phyloP scores from a whole-genome alignment of 768 basidiomycete species.

The Lactarius deliciosus region DNA sequence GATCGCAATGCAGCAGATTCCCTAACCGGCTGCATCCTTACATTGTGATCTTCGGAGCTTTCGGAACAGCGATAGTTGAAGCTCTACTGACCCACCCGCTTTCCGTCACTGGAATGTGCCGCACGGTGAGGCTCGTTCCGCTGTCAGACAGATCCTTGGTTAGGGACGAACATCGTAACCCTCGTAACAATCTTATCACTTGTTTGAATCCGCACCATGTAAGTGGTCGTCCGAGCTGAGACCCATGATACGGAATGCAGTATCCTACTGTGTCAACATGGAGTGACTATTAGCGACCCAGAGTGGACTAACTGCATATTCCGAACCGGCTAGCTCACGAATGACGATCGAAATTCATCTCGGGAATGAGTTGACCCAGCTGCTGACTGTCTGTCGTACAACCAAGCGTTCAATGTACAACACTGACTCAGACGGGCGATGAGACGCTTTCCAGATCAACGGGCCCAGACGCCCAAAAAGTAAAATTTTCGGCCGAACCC shows the following conservation, averaged over 20 bases:
- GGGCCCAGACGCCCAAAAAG: too few relatives aligned
- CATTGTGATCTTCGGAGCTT: constrained; percentile 24
- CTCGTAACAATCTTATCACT: neutral
- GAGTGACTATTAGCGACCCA: neutral
- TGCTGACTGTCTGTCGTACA: too few relatives aligned
- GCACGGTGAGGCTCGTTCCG: constrained; percentile 64
- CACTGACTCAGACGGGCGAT: too few relatives aligned
- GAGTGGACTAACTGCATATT: too few relatives aligned
- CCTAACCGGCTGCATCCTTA: constrained; percentile 33
- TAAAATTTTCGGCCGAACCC: too few relatives aligned
- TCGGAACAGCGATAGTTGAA: constrained; percentile 48
- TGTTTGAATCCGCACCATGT: neutral
- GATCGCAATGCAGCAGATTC: constrained; percentile 42
- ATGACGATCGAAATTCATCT: neutral
- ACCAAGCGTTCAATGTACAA: too few relatives aligned
- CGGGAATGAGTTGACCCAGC: neutral
- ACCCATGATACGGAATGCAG: neutral
- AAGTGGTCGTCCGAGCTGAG: neutral
- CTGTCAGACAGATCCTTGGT: constrained; percentile 48
- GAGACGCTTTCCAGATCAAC: too few relatives aligned
- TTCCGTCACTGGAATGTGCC: constrained; percentile 27
- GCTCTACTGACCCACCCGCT: constrained; percentile 52
- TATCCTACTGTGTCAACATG: neutral
- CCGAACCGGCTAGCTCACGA: neutral
- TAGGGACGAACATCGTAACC: neutral